Base-by-base conservation (phyloP, 768 basidiomycete species). In the Psilocybe azurescens region DNA sequence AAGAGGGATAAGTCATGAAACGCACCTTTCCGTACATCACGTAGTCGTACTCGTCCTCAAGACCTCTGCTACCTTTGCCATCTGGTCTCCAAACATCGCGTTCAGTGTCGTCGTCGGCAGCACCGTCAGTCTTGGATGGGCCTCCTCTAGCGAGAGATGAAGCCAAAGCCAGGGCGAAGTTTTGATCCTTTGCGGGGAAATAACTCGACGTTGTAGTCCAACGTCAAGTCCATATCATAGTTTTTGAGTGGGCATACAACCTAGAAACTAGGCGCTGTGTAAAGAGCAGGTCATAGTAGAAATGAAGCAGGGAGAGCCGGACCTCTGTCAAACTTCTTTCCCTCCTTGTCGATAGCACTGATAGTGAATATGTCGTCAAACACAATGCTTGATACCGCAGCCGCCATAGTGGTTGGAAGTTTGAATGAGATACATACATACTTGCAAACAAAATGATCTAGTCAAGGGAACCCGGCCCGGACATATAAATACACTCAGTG, bases 311-410 rank as follows among this genome's bases (percentile, higher is more conserved):
- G 51, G 28, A 53, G 48, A 59, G 47, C 71, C 88, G 52, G 59
- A 96, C 97, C 97, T 89, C 97, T 82, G 77, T 99, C 97, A 69
- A 98, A 99, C 75, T 96, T 97, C 81, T 93, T 97, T 51, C 97
- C 97, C 68, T 95, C 96, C 75, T 87, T 89, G 80, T 96, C 89
- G 53, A 96, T 92, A 48, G 77, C 88, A 66, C 86, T 84, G 67
- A 97, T 90, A 10, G 86, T 89, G 78, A 99, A 98, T 49, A 95
- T 89, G 73, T 98, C 97, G 71, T 96, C 93, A 71, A 98, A 98
- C 60, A 97, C 86, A 68, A 97, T 86, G 73, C 83, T 91, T 1
- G 91, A 90, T 46, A 87, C 79, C 13, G 80, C 75, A 3, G 83
- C 78, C 18, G 88, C 77, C 86, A 89, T 89, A 62, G 60, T 67